A percentile compares a stretch with the other conserved stretches of the same genome.
Evolutionary conservation across 164 flowering plant genomes (phyloP).

Genomic region (Vitis amurensis): DNA sequence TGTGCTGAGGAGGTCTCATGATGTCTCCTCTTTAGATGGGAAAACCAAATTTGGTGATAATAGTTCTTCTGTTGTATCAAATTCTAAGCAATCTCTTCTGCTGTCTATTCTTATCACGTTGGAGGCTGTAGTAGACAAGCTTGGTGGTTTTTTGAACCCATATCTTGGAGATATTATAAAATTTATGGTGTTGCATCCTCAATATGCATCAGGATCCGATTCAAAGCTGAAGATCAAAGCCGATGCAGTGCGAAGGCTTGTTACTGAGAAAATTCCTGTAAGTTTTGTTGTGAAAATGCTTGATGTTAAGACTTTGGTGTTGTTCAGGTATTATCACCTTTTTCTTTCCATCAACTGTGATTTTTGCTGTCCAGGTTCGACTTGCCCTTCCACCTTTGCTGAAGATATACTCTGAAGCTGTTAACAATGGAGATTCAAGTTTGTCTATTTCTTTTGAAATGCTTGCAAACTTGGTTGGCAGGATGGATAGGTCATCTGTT

Average conservation of each 20-base stretch:
- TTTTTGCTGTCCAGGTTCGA: conserved; percentile 57
- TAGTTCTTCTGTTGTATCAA: conserved; percentile 12
- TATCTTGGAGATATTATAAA: conserved; percentile 65
- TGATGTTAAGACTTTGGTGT: conserved; percentile 2
- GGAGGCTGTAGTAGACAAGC: conserved; percentile 75
- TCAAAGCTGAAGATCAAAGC: conserved; percentile 61
- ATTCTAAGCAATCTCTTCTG: conserved; percentile 39
- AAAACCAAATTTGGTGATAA: conserved; percentile 10
- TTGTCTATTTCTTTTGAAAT: conserved; percentile 60
- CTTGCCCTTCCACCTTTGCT: conserved; percentile 65
- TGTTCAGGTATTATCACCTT: background rate
- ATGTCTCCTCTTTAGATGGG: conserved; percentile 15
- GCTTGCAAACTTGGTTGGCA: conserved; percentile 45
- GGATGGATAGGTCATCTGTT: conserved; percentile 72
- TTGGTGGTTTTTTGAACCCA: conserved; percentile 88
- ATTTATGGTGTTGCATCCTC: conserved; percentile 60
- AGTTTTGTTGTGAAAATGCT: conserved; percentile 15
- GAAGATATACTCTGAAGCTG: conserved; percentile 53
- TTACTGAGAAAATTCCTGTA: conserved; percentile 76
- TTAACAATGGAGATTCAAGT: conserved; percentile 62
- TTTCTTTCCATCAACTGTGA: background rate
- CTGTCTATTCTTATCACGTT: conserved; percentile 55
- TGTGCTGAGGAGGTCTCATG: conserved; percentile 35
- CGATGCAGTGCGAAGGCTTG: conserved; percentile 53
- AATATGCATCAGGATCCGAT: conserved; percentile 44